Evolutionary conservation across 116 monocot species (phyloP).

Genomic region (Phalaenopsis hybrid): DNA sequence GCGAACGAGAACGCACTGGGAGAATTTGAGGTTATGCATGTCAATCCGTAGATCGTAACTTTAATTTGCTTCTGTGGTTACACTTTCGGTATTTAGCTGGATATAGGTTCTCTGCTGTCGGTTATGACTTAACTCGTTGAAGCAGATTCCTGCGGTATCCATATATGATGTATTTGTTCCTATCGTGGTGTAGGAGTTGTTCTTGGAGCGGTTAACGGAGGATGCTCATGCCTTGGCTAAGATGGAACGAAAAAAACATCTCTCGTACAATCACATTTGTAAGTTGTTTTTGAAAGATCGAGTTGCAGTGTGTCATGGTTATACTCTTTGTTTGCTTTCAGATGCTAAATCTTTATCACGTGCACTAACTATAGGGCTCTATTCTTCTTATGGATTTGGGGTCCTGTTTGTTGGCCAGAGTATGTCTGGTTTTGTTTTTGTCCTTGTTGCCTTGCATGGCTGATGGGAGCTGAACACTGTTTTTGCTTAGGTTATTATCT

Average conservation of each 20-base stretch:
- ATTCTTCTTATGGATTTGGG: not conserved
- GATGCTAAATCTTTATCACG: not conserved
- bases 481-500: not conserved
- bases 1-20: not conserved
- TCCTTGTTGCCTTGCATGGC: not conserved
- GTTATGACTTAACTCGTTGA: not conserved
- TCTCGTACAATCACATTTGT: constrained; percentile 44
- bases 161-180: constrained; percentile 3
- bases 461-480: not conserved
- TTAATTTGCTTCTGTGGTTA: not conserved
- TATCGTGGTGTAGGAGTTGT: constrained; percentile 38
- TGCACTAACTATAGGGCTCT: not conserved
- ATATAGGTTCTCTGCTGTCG: not conserved
- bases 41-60: not conserved
- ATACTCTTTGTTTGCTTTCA: not conserved
- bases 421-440: not conserved
- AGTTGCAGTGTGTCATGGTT: not conserved
- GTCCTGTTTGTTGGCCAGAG: not conserved
- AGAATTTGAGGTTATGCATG: not conserved
- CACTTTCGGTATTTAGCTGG: not conserved
- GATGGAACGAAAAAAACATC: constrained; percentile 27
- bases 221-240: constrained; percentile 24
- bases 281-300: constrained; percentile 10
- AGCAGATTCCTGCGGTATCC: not conserved
- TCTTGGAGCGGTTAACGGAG: constrained; percentile 31